phyloP scores from a whole-genome alignment of 2,329 filamentous ascomycete species.

The Diaporthe australafricana region DNA sequence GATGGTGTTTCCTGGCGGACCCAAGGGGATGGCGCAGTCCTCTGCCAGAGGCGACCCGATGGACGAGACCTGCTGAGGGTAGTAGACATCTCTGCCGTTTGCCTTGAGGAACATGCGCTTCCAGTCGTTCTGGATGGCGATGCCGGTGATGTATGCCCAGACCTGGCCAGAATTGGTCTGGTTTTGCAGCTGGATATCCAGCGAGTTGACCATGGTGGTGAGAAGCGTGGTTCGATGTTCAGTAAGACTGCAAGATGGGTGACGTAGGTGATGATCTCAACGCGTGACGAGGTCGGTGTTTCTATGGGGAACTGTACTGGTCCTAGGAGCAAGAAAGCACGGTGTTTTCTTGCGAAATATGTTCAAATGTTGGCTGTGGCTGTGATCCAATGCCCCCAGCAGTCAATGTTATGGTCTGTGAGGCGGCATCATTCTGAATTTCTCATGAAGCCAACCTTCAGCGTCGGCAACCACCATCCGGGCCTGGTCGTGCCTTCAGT shows the following conservation, averaged over 20 bases:
- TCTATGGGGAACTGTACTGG: neutral
- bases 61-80: conserved; percentile 63
- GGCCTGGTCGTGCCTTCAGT: neutral
- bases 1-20: conserved; percentile 63
- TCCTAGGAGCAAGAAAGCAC: too few species aligned
- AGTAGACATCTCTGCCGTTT: conserved; percentile 65
- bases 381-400: neutral
- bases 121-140: conserved; percentile 60
- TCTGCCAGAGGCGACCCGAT: conserved; percentile 61
- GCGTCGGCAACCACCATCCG: conserved; percentile 16
- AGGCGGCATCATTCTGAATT: neutral
- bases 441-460: neutral
- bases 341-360: too few species aligned
- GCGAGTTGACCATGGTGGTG: conserved; percentile 52
- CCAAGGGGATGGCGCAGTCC: conserved; percentile 71
- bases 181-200: conserved; percentile 69
- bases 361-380: neutral
- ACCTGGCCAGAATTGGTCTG: conserved; percentile 63
- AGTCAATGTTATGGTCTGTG: neutral
- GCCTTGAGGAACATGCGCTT: conserved; percentile 52
- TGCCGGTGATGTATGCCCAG: conserved; percentile 75
- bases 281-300: neutral
- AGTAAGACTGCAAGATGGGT: neutral
- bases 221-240: neutral
- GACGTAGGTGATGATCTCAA: neutral